Conservation (phyloP, 495 filamentous ascomycete genomes). For the Bryoglossum gracile region DNA sequence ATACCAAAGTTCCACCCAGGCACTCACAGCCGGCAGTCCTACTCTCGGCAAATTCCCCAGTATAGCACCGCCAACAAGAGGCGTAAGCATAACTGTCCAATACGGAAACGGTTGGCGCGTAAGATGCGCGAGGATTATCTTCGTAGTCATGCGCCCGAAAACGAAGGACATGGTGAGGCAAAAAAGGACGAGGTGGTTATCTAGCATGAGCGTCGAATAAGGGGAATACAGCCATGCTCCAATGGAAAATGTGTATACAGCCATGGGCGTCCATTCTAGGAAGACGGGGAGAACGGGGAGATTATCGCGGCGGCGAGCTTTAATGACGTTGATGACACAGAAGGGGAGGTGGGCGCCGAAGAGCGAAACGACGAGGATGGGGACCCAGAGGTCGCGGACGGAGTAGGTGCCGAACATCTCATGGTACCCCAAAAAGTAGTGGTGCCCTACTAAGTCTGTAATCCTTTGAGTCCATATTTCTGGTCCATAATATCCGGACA, state of each 20-base stretch:
- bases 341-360: constrained; percentile 76
- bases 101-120: constrained; percentile 90
- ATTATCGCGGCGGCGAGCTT: constrained; percentile 61
- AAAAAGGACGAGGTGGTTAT: constrained; percentile 86
- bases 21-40: constrained; percentile 57
- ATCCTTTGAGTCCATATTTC: constrained; percentile 77
- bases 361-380: constrained; percentile 62
- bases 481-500: constrained; percentile 82
- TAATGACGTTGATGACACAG: constrained; percentile 72
- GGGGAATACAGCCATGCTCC: constrained; percentile 83
- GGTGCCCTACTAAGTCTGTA: constrained; percentile 52
- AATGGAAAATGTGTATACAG: constrained; percentile 64
- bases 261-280: constrained; percentile 90
- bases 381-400: constrained; percentile 77
- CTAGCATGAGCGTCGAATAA: constrained; percentile 65
- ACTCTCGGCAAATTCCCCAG: constrained; percentile 75
- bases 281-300: constrained; percentile 80
- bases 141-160: constrained; percentile 99
- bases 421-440: constrained; percentile 36
- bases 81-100: constrained; percentile 87
- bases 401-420: constrained; percentile 28
- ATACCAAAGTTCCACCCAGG: constrained; percentile 64
- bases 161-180: constrained; percentile 92
- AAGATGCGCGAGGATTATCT: constrained; percentile 95
- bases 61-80: constrained; percentile 76